Evolutionary conservation across 495 filamentous ascomycete species (phyloP), one percentile per base, ranked within the genome.

Genomic region (Aspergillus cristatus): DNA sequence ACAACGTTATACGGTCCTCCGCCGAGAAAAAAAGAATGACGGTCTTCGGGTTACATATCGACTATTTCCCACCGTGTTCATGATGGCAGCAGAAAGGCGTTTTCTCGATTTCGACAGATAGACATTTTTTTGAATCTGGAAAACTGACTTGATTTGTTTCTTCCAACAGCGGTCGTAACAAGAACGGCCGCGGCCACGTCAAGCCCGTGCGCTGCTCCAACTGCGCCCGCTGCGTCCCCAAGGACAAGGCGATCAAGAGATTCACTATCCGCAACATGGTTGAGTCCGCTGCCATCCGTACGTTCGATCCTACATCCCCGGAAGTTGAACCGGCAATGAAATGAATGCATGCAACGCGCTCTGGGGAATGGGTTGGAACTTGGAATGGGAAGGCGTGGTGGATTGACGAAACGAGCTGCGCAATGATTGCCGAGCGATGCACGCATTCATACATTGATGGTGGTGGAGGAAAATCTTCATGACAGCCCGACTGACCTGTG

Each of bases 261-360:
- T 99, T 99, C 78, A 99, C 91, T 67, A 97, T 99, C 80, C 82
- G 91, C 67, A 98, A 98, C 81, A 98, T 98, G 93, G 91, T 99
- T 50, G 91, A 99, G 74, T 94, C 87, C 45, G 91, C 91, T 51
- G 91, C 91, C 62, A 96, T 99, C 68, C 91, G 93, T 98, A 88
- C 67, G 89, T 88, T 57, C 40, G 39, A 47, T 36, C 46, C 37
- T 40, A 7, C 29, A 36, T 38, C 43, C 41, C 41, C 40, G 40
- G 32, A 20, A 41, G 32, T 35, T 32, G 37, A 41, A 24, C 20
- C 20, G 8, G 20, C 8, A 4, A 24, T 24, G 20, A 8, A 24
- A 24, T 24, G 20, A 24, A 34, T 45, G 32, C 35, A 34, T 45
- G 32, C 35, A 38, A 38, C 50, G 46, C 43, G 37, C 35, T 48